Conservation (phyloP, 306 rosid species). For the Luffa aegyptiaca region DNA sequence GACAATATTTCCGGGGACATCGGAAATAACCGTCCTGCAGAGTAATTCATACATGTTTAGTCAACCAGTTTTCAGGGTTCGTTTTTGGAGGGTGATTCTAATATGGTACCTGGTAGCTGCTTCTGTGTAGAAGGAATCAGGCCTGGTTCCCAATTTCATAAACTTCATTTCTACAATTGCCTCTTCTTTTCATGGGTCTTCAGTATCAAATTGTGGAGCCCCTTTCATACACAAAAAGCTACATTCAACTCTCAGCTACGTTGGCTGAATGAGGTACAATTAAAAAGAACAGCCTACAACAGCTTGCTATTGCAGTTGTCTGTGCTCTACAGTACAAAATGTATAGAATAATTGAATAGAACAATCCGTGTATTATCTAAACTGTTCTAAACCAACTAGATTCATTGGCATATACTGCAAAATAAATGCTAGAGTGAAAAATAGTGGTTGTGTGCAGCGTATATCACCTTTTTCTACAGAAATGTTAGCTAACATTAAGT, state of each 20-base stretch:
- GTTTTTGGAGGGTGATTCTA: not conserved
- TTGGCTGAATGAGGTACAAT: not conserved
- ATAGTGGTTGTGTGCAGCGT: not conserved
- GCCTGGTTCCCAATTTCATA: constrained; percentile 94
- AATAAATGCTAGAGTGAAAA: not conserved
- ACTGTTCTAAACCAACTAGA: not conserved
- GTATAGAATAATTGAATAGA: not conserved
- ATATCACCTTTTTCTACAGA: not conserved
- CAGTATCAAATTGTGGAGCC: not conserved
- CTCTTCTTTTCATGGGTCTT: constrained; percentile 1
- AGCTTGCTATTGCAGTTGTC: not conserved
- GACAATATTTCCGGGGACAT: constrained; percentile 53
- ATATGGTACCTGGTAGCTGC: constrained; percentile 70
- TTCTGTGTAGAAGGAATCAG: constrained; percentile 80
- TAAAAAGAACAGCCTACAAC: not conserved
- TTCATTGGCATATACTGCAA: not conserved
- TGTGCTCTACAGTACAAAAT: not conserved
- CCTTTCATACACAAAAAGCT: not conserved
- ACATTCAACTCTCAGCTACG: not conserved
- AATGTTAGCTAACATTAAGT: not conserved
- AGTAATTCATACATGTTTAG: not conserved
- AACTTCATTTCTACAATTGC: constrained; percentile 56
- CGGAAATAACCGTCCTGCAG: constrained; percentile 65
- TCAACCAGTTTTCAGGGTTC: not conserved
- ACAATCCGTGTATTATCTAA: not conserved